Percentiles rank a stretch among this genome's conserved stretches.
These are phyloP conservation scores for Pichia cephalocereana DNA, from an alignment of 805 yeast species.

Conservation along the genomic window DNA sequence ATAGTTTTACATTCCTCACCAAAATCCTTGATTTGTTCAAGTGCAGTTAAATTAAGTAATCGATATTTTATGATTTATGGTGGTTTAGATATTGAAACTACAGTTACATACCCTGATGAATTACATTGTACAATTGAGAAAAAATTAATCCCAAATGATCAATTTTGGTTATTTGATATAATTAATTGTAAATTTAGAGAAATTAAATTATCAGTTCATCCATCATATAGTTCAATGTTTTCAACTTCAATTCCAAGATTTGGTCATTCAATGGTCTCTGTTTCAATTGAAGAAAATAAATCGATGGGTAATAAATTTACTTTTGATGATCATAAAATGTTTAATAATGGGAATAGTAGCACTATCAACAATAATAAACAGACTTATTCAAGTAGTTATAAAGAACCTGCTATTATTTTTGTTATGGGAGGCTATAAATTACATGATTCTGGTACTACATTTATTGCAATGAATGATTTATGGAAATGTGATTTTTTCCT, in stretches of 20 bases:
- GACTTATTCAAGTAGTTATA: neutral
- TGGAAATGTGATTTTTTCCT: constrained; percentile 27
- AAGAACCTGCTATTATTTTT: constrained; percentile 27
- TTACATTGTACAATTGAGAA: constrained; percentile 33
- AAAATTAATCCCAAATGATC: constrained; percentile 29
- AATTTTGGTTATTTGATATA: constrained; percentile 52
- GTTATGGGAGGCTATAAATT: constrained; percentile 43
- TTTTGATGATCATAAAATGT: neutral
- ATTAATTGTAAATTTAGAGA: constrained; percentile 39
- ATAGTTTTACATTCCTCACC: constrained; percentile 26
- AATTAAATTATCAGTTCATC: constrained; percentile 28
- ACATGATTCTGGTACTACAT: constrained; percentile 21
- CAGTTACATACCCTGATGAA: constrained; percentile 18
- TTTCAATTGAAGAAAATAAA: constrained; percentile 23
- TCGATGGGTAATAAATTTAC: neutral
- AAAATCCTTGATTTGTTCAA: constrained; percentile 40
- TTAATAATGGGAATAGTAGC: neutral
- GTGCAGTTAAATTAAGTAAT: constrained; percentile 41
- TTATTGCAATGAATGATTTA: constrained; percentile 25
- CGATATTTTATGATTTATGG: constrained; percentile 57
- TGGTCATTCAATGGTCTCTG: constrained; percentile 19
- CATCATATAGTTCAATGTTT: constrained; percentile 18
- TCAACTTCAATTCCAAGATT: constrained; percentile 26
- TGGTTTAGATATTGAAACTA: constrained; percentile 45
- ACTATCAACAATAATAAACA: neutral